Evolutionary conservation across 78 protist species (phyloP), one percentile per base, ranked within the genome.

Genomic region (Carpediemonas membranifera): DNA sequence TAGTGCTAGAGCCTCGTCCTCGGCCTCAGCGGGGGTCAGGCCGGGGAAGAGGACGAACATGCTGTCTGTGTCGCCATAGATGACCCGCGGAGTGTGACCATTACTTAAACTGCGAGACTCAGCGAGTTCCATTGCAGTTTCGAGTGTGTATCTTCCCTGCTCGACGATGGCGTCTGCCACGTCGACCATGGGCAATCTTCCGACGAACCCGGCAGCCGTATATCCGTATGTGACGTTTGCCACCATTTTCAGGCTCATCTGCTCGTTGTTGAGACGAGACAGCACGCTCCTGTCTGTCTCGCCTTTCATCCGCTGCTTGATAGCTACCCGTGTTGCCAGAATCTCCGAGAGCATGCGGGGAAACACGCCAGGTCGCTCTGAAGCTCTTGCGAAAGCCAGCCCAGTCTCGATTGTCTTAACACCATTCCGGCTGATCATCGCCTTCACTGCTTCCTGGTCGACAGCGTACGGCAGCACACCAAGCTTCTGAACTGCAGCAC

Each of bases 31-130:
- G 25, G 62, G 15, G 1, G 88, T 43, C 0, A 68, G 65, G 28
- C 62, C 71, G 0, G 65, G 51, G 33, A 70, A 15, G 14, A 55
- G 52, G 27, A 95, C 88, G 70, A 95, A 95, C 47, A 95, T 36
- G 37, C 87, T 75, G 84, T 95, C 99, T 11, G 99, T 95, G 68
- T 93, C 99, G 25, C 99, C 98, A 77, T 95, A 95, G 27, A 95
- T 83, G 13, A 95, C 94, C 33, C 63, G 43, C 0, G 91, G 87
- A 5, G 60, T 36, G 81, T 24, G 18, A 9, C n/a, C 9, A n/a
- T 59, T 24, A 0, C 15, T 0, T n/a, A n/a, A n/a, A n/a, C n/a
- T n/a, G n/a, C n/a, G n/a, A n/a, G n/a, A n/a, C 18, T 84, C 79
- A 7, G 85, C 79, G 34, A 65, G 35, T 0, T 61, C 35, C 21